Conservation (phyloP, 306 rosid genomes). For the Acacia crassicarpa region DNA sequence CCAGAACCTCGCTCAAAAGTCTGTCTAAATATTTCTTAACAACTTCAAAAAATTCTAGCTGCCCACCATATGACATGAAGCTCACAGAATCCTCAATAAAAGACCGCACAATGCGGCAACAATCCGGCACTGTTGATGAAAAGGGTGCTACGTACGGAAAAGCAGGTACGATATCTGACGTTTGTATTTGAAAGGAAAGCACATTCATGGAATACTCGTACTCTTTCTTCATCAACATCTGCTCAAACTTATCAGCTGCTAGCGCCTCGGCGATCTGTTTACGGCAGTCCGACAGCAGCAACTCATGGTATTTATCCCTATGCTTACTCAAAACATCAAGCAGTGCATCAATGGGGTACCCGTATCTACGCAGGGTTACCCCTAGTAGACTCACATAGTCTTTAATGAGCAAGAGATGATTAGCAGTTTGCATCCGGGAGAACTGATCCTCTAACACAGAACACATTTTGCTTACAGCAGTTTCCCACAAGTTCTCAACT, state of each 20-base stretch:
- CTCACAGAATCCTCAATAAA: slow-evolving; percentile 97
- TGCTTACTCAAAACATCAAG: slow-evolving; percentile 98
- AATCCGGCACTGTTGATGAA: slow-evolving; percentile 91
- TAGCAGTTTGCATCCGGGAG: slow-evolving; percentile 98
- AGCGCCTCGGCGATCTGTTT: slow-evolving; percentile 89
- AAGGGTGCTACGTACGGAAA: slow-evolving; percentile 93
- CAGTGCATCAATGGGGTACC: slow-evolving; percentile 87
- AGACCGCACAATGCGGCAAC: slow-evolving; percentile 96
- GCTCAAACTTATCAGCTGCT: slow-evolving; percentile 88
- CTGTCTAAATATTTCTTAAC: slow-evolving; percentile 92
- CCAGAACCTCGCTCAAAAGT: slow-evolving; percentile 77
- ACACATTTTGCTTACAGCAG: slow-evolving; percentile 98
- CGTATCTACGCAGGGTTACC: slow-evolving; percentile 85
- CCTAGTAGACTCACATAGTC: slow-evolving; percentile 96
- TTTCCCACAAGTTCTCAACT: slow-evolving; percentile 97
- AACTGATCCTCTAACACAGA: slow-evolving; percentile 98
- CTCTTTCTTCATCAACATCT: slow-evolving; percentile 98
- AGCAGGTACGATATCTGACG: slow-evolving; percentile 80
- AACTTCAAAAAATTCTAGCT: slow-evolving; percentile 88
- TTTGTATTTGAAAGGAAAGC: slow-evolving; percentile 93
- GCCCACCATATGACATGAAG: slow-evolving; percentile 98
- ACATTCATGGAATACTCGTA: slow-evolving; percentile 98
- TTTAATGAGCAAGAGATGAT: slow-evolving; percentile 86
- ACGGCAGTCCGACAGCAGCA: slow-evolving; percentile 85
- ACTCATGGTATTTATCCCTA: slow-evolving; percentile 95